These are phyloP conservation scores for Podospora australis DNA, from an alignment of 495 filamentous ascomycete species.

Conservation along the genomic window DNA sequence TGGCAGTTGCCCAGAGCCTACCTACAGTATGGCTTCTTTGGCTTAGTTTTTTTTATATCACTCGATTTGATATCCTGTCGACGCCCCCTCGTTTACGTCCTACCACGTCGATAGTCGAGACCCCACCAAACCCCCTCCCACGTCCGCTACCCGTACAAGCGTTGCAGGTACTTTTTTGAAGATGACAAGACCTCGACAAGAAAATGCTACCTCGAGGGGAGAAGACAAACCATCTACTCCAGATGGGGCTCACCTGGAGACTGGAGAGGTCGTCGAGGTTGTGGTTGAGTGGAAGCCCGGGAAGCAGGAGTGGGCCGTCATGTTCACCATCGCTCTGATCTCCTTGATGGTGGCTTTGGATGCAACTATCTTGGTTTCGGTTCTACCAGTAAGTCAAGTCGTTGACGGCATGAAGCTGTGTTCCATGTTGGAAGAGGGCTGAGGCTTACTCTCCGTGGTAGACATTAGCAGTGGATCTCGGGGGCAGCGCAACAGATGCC, in stretches of 20 bases:
- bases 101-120: too few species aligned
- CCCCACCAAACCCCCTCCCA: too few species aligned
- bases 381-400: conserved; percentile 28
- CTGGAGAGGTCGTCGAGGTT: conserved; percentile 11
- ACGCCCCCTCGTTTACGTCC: too few species aligned
- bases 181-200: neutral
- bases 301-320: conserved; percentile 33
- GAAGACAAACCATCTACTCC: neutral
- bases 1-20: too few species aligned
- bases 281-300: conserved; percentile 30
- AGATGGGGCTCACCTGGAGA: conserved; percentile 11
- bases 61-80: too few species aligned
- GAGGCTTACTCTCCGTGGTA: neutral
- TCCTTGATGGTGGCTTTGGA: conserved; percentile 50
- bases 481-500: conserved; percentile 40
- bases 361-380: conserved; percentile 46
- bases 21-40: too few species aligned
- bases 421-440: neutral
- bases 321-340: conserved; percentile 38
- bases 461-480: conserved; percentile 35
- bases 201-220: neutral
- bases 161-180: too few species aligned
- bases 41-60: too few species aligned
- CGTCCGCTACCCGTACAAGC: too few species aligned
- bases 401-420: neutral